phyloP scores from a whole-genome alignment of 441 rosid genomes.

The Iberis amara region DNA sequence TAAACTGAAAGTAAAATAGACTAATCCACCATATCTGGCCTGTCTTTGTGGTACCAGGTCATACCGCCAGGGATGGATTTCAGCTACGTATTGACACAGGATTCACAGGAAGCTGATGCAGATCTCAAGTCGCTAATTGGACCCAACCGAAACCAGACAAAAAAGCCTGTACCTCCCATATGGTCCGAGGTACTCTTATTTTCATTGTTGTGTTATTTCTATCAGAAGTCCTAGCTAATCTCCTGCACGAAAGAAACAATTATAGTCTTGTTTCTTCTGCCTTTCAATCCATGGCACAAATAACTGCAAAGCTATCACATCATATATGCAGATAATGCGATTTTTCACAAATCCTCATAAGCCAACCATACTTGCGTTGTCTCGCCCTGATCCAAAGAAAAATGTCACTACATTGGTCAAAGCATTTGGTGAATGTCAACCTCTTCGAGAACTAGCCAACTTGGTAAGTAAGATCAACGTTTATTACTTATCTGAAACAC shows the following conservation, averaged over 20 bases:
- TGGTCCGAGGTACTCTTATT: slow-evolving; percentile 70
- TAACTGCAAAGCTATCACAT: slow-evolving; percentile 3
- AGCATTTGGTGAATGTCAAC: slow-evolving; percentile 89
- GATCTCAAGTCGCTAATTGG: slow-evolving; percentile 76
- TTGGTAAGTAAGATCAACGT: slow-evolving; percentile 42
- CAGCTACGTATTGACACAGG: slow-evolving; percentile 87
- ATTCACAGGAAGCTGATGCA: slow-evolving; percentile 57
- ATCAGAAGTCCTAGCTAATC: background rate
- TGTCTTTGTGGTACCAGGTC: slow-evolving; percentile 48
- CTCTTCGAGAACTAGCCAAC: slow-evolving; percentile 85
- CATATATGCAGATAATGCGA: slow-evolving; percentile 58
- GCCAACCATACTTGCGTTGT: slow-evolving; percentile 83
- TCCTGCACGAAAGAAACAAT: slow-evolving; percentile 13
- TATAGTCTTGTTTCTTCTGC: background rate
- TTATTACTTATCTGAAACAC: slow-evolving; percentile 2
- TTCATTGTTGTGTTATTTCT: background rate
- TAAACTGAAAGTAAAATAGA: slow-evolving; percentile 1
- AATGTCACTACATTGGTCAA: slow-evolving; percentile 82
- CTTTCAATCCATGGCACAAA: background rate
- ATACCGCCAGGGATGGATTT: slow-evolving; percentile 99
- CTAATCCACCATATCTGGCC: slow-evolving; percentile 11
- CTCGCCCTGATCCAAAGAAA: slow-evolving; percentile 93
- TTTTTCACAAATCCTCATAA: slow-evolving; percentile 92
- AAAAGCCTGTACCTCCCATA: slow-evolving; percentile 71
- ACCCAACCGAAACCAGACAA: slow-evolving; percentile 54